These are phyloP conservation scores for Barnettozyma californica DNA, from an alignment of 805 yeast species.

Conservation along the genomic window DNA sequence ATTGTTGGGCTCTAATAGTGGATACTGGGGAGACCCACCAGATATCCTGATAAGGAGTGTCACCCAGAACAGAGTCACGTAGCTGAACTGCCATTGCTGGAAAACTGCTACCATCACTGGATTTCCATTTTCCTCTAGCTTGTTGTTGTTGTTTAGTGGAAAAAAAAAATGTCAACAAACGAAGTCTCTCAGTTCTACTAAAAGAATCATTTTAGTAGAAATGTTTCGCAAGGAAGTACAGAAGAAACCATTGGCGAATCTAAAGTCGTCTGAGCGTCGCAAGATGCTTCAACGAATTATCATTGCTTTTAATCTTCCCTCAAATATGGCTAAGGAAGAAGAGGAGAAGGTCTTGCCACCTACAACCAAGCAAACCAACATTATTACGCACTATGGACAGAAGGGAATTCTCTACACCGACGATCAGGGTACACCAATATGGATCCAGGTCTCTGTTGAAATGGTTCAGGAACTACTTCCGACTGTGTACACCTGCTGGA, in stretches of 20 bases:
- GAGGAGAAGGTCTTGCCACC: conserved; percentile 21
- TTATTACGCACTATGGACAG: conserved; percentile 43
- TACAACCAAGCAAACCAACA: conserved; percentile 54
- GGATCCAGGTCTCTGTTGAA: conserved; percentile 60
- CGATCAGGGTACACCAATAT: conserved; percentile 59
- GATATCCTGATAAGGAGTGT: too few relatives aligned
- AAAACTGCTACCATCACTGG: neutral
- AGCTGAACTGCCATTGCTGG: neutral
- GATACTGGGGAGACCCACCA: neutral
- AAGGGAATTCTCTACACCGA: conserved; percentile 66
- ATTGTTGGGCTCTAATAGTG: neutral
- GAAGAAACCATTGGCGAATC: conserved; percentile 69
- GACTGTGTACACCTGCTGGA: conserved; percentile 69
- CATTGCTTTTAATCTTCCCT: conserved; percentile 35
- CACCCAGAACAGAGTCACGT: neutral
- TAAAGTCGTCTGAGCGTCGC: conserved; percentile 78
- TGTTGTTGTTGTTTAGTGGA: neutral
- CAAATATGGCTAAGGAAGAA: conserved; percentile 23
- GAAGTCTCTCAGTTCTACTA: neutral
- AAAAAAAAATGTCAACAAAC: neutral
- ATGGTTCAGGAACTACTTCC: conserved; percentile 44
- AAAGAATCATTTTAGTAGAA: conserved; percentile 7
- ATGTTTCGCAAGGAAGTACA: conserved; percentile 46
- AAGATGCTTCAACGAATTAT: conserved; percentile 42
- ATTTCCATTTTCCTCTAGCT: neutral